These are phyloP conservation scores for Xylariaceae sp. DNA, from an alignment of 2,329 filamentous ascomycete genomes.

Conservation along the genomic window DNA sequence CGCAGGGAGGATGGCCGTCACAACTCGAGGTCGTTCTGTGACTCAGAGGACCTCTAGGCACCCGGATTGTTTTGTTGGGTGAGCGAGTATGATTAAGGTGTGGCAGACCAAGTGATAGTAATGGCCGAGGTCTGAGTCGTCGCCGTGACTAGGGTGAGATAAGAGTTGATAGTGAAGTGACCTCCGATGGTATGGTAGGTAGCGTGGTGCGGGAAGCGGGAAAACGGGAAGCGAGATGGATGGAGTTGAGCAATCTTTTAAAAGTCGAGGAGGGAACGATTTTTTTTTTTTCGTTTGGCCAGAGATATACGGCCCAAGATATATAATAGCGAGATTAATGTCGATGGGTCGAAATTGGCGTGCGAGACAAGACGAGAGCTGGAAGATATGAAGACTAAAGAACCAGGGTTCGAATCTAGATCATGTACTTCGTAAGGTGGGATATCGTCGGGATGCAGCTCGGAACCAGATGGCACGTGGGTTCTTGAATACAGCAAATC, in stretches of 20 bases:
- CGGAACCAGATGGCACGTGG: conserved; percentile 19
- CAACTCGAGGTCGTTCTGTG: not conserved
- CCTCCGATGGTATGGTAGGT: not conserved
- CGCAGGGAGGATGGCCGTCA: not conserved
- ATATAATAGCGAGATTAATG: not conserved
- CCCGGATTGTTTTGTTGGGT: not conserved
- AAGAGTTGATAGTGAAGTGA: not conserved
- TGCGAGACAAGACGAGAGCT: not conserved
- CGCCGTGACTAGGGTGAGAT: not conserved
- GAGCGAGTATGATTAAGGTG: not conserved
- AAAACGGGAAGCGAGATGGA: not conserved
- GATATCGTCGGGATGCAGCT: conserved; percentile 22
- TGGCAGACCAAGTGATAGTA: not conserved
- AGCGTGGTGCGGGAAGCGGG: not conserved
- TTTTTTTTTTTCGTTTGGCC: not conserved
- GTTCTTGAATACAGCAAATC: conserved; percentile 7
- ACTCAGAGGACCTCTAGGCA: conserved; percentile 3
- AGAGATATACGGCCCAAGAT: not conserved
- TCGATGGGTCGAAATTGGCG: not conserved
- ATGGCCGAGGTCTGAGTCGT: not conserved
- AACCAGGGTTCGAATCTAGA: not conserved
- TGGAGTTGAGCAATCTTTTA: not conserved
- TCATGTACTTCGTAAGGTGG: not conserved
- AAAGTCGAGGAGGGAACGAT: not conserved
- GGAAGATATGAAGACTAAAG: conserved; percentile 1